Percentiles rank a stretch among this genome's conserved stretches.
These are phyloP conservation scores for Scedosporium boydii DNA, from an alignment of 2,329 filamentous ascomycete genomes.

Conservation along the genomic window DNA sequence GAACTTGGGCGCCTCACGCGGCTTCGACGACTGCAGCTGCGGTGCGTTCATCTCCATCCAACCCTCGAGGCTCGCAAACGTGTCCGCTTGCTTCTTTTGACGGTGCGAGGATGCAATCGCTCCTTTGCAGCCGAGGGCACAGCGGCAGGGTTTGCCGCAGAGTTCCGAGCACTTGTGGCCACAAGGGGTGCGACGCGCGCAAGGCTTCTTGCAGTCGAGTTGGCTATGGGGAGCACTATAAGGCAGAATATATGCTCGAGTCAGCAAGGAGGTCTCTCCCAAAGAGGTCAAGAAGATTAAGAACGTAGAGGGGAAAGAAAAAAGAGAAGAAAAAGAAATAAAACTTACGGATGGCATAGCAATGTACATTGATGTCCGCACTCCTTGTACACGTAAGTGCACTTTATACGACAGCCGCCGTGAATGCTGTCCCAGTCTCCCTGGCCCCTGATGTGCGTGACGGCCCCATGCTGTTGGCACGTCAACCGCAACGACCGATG, in stretches of 20 bases:
- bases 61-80: neutral
- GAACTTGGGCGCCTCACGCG: neutral
- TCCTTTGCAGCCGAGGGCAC: neutral
- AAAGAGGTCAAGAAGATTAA: neutral
- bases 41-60: neutral
- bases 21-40: neutral
- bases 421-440: conserved; percentile 36
- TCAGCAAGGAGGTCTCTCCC: neutral
- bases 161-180: conserved; percentile 1
- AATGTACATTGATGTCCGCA: conserved; percentile 8
- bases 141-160: conserved; percentile 3
- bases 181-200: conserved; percentile 2
- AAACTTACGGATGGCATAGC: conserved; percentile 7
- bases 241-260: neutral
- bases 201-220: neutral
- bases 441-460: conserved; percentile 40
- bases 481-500: conserved; percentile 51
- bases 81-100: neutral
- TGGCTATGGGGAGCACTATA: neutral
- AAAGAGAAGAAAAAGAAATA: neutral
- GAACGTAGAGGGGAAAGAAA: neutral
- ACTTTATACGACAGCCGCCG: conserved; percentile 7
- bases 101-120: neutral
- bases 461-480: conserved; percentile 49
- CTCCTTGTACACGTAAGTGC: neutral